phyloP scores from a whole-genome alignment of 257 asterid species.

The Nicotiana obtusifolia region DNA sequence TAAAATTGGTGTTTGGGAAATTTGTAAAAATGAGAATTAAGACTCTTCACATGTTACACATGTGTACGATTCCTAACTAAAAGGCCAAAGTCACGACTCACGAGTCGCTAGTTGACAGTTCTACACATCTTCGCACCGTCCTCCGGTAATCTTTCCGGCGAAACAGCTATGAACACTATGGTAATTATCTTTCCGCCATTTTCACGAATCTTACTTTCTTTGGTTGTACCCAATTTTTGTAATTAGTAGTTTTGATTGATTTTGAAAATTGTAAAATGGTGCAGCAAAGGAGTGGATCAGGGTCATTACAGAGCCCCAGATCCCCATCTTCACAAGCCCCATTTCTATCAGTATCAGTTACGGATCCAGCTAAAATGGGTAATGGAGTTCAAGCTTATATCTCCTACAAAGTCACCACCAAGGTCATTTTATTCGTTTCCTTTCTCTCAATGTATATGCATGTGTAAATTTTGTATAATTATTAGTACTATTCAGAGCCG shows the following conservation, averaged over 20 bases:
- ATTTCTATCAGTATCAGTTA: slow-evolving; percentile 67
- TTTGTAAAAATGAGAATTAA: too few relatives aligned
- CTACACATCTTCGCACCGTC: neutral
- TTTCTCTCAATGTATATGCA: neutral
- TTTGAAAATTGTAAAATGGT: slow-evolving; percentile 3
- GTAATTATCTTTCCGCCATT: neutral
- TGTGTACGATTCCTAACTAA: neutral
- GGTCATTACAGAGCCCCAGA: slow-evolving; percentile 76
- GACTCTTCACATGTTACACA: neutral
- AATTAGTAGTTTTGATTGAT: neutral
- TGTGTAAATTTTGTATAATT: too few relatives aligned
- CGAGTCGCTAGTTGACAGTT: neutral
- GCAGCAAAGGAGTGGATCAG: slow-evolving; percentile 80
- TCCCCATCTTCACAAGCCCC: slow-evolving; percentile 72
- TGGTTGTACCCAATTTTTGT: neutral
- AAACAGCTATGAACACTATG: neutral
- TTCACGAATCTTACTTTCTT: neutral
- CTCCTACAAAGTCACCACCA: slow-evolving; percentile 94
- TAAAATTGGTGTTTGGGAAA: too few relatives aligned
- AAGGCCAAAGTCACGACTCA: neutral
- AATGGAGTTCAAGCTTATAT: slow-evolving; percentile 96
- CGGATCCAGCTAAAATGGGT: slow-evolving; percentile 99
- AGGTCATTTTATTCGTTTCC: slow-evolving; percentile 36
- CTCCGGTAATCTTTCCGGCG: neutral
- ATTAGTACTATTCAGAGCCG: too few relatives aligned